Conservation (phyloP, 1,284 basidiomycete species). For the Leccinum subfulvum region DNA sequence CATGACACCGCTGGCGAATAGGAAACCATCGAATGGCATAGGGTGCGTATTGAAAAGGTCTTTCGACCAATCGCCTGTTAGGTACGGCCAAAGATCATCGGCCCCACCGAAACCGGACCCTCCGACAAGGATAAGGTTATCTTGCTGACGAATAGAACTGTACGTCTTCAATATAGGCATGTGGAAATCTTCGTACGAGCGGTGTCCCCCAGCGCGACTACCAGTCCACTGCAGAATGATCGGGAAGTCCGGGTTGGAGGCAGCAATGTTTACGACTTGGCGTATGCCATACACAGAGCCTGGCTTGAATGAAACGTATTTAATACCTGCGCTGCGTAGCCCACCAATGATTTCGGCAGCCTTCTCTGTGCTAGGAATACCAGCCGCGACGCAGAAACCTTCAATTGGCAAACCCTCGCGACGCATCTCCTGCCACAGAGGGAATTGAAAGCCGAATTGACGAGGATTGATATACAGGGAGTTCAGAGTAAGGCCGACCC, state of each 20-base stretch:
- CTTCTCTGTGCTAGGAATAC: conserved; percentile 91
- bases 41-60: conserved; percentile 81
- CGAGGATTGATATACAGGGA: conserved; percentile 97
- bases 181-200: conserved; percentile 98
- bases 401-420: conserved; percentile 93
- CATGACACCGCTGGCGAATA: conserved; percentile 96
- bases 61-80: conserved; percentile 94
- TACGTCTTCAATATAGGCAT: conserved; percentile 94
- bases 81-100: conserved; percentile 96
- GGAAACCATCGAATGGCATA: conserved; percentile 99
- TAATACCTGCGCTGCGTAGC: conserved; percentile 79
- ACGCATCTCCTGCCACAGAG: conserved; percentile 96
- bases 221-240: conserved; percentile 99
- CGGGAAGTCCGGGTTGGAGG: conserved; percentile 94
- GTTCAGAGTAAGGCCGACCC: conserved; percentile 92
- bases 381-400: conserved; percentile 97
- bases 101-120: conserved; percentile 97
- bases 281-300: conserved; percentile 96
- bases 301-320: conserved; percentile 96
- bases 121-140: conserved; percentile 88
- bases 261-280: conserved; percentile 95
- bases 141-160: conserved; percentile 82
- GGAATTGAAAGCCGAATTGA: conserved; percentile 96
- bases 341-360: conserved; percentile 89
- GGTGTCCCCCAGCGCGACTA: conserved; percentile 98